A percentile compares a stretch with the other conserved stretches of the same genome.
Evolutionary conservation across 2,329 filamentous ascomycete species (phyloP).

Genomic region (Alternaria sp.): DNA sequence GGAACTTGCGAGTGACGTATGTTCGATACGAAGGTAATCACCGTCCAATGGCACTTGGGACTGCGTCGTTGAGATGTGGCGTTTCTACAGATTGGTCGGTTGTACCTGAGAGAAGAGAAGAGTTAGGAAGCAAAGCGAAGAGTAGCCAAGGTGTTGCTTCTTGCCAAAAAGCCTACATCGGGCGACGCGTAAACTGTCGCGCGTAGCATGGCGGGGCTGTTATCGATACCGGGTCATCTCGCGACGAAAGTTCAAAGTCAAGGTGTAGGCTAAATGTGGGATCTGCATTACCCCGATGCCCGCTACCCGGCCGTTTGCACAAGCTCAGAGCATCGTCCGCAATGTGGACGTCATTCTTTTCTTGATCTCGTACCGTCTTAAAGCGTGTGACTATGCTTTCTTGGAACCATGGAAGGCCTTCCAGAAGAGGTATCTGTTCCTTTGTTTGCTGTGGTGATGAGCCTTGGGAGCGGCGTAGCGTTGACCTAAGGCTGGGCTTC

Average conservation of each 20-base stretch:
- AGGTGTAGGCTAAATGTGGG: constrained; percentile 21
- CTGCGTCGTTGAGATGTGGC: neutral
- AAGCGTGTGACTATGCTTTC: neutral
- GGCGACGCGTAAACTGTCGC: constrained; percentile 3
- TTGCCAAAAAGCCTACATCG: neutral
- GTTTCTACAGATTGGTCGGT: neutral
- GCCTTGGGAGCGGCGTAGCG: neutral
- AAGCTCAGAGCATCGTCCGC: constrained; percentile 7
- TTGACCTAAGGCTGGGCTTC: neutral
- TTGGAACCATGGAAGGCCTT: neutral
- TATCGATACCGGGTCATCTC: constrained; percentile 32
- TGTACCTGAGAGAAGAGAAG: neutral
- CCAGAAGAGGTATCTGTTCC: constrained; percentile 3
- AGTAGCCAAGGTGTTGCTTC: constrained; percentile 1
- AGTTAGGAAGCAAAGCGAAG: neutral
- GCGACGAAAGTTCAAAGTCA: constrained; percentile 8
- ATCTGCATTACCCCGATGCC: constrained; percentile 38
- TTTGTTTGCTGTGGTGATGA: neutral
- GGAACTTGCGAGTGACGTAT: neutral
- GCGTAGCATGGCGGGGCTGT: constrained; percentile 9
- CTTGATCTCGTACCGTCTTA: neutral
- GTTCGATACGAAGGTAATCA: no score
- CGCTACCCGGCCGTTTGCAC: constrained; percentile 13
- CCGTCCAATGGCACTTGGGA: neutral
- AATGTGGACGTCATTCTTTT: neutral